Percentiles rank a stretch among this genome's conserved stretches.
Conservation (phyloP, 805 yeast species). For the Ogataea allantospora region DNA sequence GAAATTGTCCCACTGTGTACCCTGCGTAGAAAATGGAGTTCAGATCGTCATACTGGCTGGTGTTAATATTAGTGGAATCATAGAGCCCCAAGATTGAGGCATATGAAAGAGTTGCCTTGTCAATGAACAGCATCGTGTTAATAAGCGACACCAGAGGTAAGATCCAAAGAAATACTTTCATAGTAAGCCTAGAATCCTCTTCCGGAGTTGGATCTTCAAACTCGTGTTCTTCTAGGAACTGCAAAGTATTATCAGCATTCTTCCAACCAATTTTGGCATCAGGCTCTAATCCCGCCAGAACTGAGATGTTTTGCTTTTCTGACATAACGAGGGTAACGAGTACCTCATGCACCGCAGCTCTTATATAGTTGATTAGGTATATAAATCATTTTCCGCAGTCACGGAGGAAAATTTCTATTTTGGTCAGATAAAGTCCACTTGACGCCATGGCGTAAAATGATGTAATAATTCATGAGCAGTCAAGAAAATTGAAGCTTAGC, state of each 20-base stretch:
- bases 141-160: slow-evolving; percentile 26
- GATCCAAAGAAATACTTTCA: slow-evolving; percentile 20
- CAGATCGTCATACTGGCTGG: slow-evolving; percentile 44
- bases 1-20: slow-evolving; percentile 45
- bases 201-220: slow-evolving; percentile 13
- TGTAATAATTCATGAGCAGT: too few species aligned
- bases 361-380: too few species aligned
- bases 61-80: slow-evolving; percentile 44
- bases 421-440: too few species aligned
- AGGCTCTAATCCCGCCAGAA: too few species aligned
- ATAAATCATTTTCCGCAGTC: too few species aligned
- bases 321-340: too few species aligned
- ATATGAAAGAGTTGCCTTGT: slow-evolving; percentile 43
- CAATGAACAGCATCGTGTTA: slow-evolving; percentile 35
- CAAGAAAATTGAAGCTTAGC: too few species aligned
- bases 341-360: too few species aligned
- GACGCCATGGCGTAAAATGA: too few species aligned
- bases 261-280: background rate
- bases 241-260: slow-evolving; percentile 28
- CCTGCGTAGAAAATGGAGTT: slow-evolving; percentile 57
- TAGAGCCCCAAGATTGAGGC: slow-evolving; percentile 43
- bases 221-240: slow-evolving; percentile 20
- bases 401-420: too few species aligned
- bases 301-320: background rate
- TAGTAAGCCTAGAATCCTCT: slow-evolving; percentile 8